Evolutionary conservation across 768 basidiomycete species (phyloP).

Genomic region (Auriscalpium microsporum): DNA sequence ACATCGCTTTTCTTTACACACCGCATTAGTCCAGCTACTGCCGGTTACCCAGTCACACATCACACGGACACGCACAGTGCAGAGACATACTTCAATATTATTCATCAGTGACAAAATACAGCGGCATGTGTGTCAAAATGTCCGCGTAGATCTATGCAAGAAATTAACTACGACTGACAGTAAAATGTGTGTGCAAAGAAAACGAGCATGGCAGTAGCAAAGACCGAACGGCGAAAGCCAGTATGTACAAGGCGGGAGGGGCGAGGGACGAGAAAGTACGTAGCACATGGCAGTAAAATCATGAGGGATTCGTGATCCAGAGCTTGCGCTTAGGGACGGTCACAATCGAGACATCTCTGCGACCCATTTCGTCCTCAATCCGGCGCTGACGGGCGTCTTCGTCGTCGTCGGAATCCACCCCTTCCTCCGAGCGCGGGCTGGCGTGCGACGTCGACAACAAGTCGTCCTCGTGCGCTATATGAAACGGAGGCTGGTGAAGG

Average conservation of each 20-base stretch:
- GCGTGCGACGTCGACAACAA: conserved; percentile 36
- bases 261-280: neutral
- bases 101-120: conserved; percentile 17
- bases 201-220: neutral
- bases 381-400: conserved; percentile 64
- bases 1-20: neutral
- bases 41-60: conserved; percentile 4
- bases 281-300: conserved; percentile 2
- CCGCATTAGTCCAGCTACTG: neutral
- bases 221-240: neutral
- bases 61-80: conserved; percentile 3
- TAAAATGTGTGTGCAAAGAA: neutral
- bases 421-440: conserved; percentile 32
- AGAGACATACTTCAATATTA: conserved; percentile 11
- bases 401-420: conserved; percentile 62
- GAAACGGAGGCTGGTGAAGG: conserved; percentile 56
- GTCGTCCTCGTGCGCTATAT: conserved; percentile 36
- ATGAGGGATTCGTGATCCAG: conserved; percentile 63
- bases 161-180: conserved; percentile 4
- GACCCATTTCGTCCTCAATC: conserved; percentile 76
- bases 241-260: neutral
- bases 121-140: conserved; percentile 10
- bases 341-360: conserved; percentile 79
- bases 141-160: conserved; percentile 15
- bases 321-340: conserved; percentile 64